phyloP scores from a whole-genome alignment of 2,329 filamentous ascomycete species.

The Exophiala mesophila region DNA sequence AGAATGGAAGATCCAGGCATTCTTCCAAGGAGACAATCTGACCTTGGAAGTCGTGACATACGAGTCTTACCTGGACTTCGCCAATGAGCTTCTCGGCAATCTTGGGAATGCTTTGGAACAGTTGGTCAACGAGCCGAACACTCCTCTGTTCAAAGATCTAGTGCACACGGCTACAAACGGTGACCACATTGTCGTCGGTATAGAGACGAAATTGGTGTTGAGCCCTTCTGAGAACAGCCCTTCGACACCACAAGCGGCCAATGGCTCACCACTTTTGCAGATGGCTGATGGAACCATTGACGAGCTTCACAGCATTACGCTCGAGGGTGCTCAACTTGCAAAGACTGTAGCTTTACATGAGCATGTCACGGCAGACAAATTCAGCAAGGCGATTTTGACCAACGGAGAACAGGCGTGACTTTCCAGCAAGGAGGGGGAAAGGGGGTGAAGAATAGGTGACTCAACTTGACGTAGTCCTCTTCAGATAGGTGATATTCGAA shows the following conservation, averaged over 20 bases:
- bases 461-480: no score
- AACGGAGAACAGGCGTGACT: no score
- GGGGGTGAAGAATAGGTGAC: no score
- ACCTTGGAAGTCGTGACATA: conserved; percentile 58
- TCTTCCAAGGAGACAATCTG: conserved; percentile 48
- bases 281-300: not conserved
- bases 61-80: conserved; percentile 51
- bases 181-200: no score
- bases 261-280: not conserved
- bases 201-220: not conserved
- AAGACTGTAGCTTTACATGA: no score
- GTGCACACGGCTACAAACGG: no score
- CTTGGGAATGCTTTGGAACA: conserved; percentile 40
- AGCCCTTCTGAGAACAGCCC: not conserved
- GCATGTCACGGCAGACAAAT: not conserved
- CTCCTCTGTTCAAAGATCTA: not conserved
- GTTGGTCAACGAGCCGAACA: conserved; percentile 31
- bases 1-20: conserved; percentile 60
- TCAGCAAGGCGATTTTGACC: no score
- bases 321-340: no score
- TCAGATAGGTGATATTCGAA: no score
- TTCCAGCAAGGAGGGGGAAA: no score
- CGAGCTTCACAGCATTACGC: not conserved
- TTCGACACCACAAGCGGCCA: not conserved
- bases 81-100: conserved; percentile 48